phyloP scores from a whole-genome alignment of 1,284 basidiomycete genomes.

The Earliella scabrosa region DNA sequence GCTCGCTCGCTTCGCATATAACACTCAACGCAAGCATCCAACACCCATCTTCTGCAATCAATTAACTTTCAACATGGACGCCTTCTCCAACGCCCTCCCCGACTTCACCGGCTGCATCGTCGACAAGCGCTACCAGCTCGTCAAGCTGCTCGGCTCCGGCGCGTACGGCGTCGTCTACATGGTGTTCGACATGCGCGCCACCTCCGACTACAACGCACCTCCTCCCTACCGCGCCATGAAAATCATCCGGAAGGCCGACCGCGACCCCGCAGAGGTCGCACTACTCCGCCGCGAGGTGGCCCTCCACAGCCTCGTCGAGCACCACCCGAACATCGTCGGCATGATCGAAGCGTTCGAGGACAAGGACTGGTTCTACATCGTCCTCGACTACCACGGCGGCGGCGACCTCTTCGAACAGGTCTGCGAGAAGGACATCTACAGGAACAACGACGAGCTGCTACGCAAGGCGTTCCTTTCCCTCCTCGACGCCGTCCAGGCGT shows the following conservation, averaged over 20 bases:
- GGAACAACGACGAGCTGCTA: slow-evolving; percentile 53
- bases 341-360: slow-evolving; percentile 63
- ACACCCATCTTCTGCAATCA: no score
- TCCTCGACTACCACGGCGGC: slow-evolving; percentile 65
- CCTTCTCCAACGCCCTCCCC: slow-evolving; percentile 9
- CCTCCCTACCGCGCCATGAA: slow-evolving; percentile 32
- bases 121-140: slow-evolving; percentile 11
- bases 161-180: slow-evolving; percentile 38
- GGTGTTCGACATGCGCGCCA: slow-evolving; percentile 30
- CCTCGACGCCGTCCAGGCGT: slow-evolving; percentile 65
- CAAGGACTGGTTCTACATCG: slow-evolving; percentile 57
- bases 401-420: slow-evolving; percentile 71
- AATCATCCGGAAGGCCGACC: slow-evolving; percentile 27
- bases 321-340: slow-evolving; percentile 61
- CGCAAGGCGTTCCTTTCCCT: slow-evolving; percentile 61
- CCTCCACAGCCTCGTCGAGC: slow-evolving; percentile 58
- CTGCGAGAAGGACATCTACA: slow-evolving; percentile 50
- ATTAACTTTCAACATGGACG: slow-evolving; percentile 1
- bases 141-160: slow-evolving; percentile 33
- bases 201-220: neutral
- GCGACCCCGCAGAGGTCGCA: neutral
- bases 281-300: slow-evolving; percentile 28
- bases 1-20: no score
- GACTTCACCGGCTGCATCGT: slow-evolving; percentile 17
- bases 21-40: no score